Evolutionary conservation across 2,329 filamentous ascomycete species (phyloP), one percentile per base, ranked within the genome.

Genomic region (Microdochium bolleyi): DNA sequence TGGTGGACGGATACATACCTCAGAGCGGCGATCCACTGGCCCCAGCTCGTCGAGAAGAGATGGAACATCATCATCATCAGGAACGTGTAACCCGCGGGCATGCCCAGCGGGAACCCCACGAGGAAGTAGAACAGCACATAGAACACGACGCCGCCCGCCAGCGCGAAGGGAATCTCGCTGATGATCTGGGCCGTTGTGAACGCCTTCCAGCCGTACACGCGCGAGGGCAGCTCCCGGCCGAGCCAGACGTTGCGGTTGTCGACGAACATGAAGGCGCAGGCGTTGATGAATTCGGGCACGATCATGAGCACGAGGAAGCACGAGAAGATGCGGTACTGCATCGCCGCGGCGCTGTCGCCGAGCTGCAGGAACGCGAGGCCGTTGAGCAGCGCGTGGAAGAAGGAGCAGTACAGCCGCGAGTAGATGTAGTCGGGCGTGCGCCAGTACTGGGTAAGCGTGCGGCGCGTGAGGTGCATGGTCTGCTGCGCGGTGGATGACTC

Each of bases 11-110:
- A 46, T 3, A 46, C 16, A 46, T 46, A 41, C 37, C 37, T 41
- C 37, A 91, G 91, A 1, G 89, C 88, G 57, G 84, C 88, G 59
- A 94, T 89, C 87, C 87, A 92, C 65, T 91, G 88, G 21, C 87
- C 89, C 88, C 85, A 92, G 58, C 76, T 83, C 30, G 78, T 79
- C 65, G 84, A 80, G 75, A 91, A 92, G 8, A 92, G 67, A 73
- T 84, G 89, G 71, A 91, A 91, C 0, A 92, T 76, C 62, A 92
- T 71, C 1, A 80, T 81, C 85, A 94, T 91, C 24, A 92, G 70
- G 71, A 87, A 92, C 16, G 85, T 80, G 65, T 92, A 92, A 13
- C 88, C 89, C 0, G 76, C 76, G 0, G 88, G 86, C 1, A 92
- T 72, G 0, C 89, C 88, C 0, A 84, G 80, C 0, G 87, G 80